Percentiles rank a stretch among this genome's conserved stretches.
Evolutionary conservation across 2,329 filamentous ascomycete genomes (phyloP).

Genomic region (Aureobasidium sp.): DNA sequence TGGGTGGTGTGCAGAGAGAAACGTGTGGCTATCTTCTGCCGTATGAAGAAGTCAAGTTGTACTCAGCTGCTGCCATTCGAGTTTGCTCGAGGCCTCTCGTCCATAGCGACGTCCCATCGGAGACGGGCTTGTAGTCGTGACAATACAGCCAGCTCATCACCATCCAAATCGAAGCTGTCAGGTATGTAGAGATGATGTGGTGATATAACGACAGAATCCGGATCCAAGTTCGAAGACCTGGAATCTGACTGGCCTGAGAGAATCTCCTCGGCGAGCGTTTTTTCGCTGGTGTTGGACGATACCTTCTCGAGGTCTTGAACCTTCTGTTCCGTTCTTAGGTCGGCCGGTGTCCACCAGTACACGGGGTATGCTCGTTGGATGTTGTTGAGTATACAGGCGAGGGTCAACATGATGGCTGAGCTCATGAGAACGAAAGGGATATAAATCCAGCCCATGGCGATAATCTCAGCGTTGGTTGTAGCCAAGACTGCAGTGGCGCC

Average conservation of each 20-base stretch:
- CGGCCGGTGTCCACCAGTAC: constrained; percentile 41
- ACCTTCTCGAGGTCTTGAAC: constrained; percentile 15
- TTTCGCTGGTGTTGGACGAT: neutral
- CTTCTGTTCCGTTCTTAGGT: constrained; percentile 21
- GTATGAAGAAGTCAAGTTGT: too few species aligned
- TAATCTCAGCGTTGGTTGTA: constrained; percentile 34
- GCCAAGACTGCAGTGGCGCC: constrained; percentile 44
- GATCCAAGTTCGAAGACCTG: neutral
- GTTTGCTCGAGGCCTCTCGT: constrained; percentile 1
- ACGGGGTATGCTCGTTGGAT: constrained; percentile 40
- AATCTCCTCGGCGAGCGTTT: neutral
- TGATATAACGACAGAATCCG: constrained; percentile 9
- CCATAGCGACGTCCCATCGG: neutral
- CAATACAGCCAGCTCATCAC: neutral
- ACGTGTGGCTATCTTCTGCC: too few species aligned
- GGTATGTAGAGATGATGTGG: constrained; percentile 11
- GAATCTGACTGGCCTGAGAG: neutral
- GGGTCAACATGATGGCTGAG: constrained; percentile 35
- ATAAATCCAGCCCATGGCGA: constrained; percentile 41
- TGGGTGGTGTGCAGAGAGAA: neutral
- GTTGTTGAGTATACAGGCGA: constrained; percentile 41
- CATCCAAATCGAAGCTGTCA: constrained; percentile 7
- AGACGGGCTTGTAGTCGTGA: constrained; percentile 6
- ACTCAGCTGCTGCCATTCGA: neutral
- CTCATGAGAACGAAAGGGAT: constrained; percentile 38